Evolutionary conservation across 2,329 filamentous ascomycete genomes (phyloP).

Genomic region (Fusarium lyarnte): DNA sequence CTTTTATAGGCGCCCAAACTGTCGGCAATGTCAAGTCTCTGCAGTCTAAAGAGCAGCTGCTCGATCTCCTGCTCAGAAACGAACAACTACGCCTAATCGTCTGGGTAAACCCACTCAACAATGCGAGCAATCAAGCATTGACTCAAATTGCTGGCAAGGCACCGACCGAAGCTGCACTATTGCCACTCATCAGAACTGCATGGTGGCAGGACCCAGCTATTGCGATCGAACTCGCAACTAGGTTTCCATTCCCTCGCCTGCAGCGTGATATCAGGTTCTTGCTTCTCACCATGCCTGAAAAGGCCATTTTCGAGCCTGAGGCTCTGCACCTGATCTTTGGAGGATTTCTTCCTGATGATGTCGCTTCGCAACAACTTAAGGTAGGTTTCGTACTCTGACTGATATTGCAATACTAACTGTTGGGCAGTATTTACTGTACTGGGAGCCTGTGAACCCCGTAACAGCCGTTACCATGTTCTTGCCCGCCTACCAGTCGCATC

Average conservation of each 20-base stretch:
- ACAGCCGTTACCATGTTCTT: slow-evolving; percentile 94
- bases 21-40: slow-evolving; percentile 70
- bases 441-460: slow-evolving; percentile 91
- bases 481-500: slow-evolving; percentile 89
- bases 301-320: slow-evolving; percentile 81
- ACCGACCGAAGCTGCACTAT: slow-evolving; percentile 57
- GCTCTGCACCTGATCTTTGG: slow-evolving; percentile 86
- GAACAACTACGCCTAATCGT: slow-evolving; percentile 86
- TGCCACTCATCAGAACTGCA: slow-evolving; percentile 78
- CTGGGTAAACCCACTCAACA: slow-evolving; percentile 85
- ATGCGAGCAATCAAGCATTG: slow-evolving; percentile 55
- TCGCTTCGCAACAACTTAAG: slow-evolving; percentile 84
- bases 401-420: slow-evolving; percentile 21
- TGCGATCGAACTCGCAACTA: slow-evolving; percentile 82
- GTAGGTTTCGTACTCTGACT: slow-evolving; percentile 52
- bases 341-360: slow-evolving; percentile 77
- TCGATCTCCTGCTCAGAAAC: slow-evolving; percentile 82
- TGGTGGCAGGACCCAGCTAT: slow-evolving; percentile 88
- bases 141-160: slow-evolving; percentile 54
- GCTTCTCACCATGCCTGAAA: slow-evolving; percentile 84
- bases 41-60: slow-evolving; percentile 82
- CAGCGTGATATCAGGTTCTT: slow-evolving; percentile 80
- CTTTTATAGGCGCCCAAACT: slow-evolving; percentile 64
- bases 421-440: slow-evolving; percentile 84
- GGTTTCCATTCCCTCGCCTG: slow-evolving; percentile 81